Conservation (phyloP, 805 yeast species). For the Candida taoyuanica region DNA sequence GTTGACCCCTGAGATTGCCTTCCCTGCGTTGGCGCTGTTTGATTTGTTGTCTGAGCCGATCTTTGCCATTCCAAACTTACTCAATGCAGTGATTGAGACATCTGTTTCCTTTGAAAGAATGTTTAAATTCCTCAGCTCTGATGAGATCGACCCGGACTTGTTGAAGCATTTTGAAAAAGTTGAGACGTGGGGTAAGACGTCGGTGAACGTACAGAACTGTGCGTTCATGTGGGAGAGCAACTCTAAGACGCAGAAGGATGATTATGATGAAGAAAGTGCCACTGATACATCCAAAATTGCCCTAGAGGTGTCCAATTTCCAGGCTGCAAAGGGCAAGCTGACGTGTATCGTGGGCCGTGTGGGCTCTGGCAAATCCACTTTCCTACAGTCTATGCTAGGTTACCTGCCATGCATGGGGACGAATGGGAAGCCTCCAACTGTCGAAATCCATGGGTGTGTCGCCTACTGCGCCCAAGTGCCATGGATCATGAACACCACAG, state of each 20-base stretch:
- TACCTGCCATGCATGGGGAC: constrained; percentile 39
- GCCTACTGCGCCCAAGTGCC: constrained; percentile 93
- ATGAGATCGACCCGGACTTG: constrained; percentile 38
- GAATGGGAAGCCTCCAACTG: constrained; percentile 20
- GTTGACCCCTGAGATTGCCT: constrained; percentile 61
- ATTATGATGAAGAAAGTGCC: constrained; percentile 39
- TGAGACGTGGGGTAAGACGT: constrained; percentile 17
- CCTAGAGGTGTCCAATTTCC: constrained; percentile 40
- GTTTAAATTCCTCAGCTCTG: constrained; percentile 42
- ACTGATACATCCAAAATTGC: constrained; percentile 45
- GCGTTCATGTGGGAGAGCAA: constrained; percentile 48
- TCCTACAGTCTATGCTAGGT: constrained; percentile 36
- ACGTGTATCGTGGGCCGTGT: constrained; percentile 63
- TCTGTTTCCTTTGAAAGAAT: constrained; percentile 55
- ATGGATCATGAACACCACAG: constrained; percentile 95
- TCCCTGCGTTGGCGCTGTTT: constrained; percentile 62
- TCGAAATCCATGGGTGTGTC: constrained; percentile 60
- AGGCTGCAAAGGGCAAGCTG: constrained; percentile 48
- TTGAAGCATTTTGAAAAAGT: constrained; percentile 27
- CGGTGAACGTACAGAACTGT: constrained; percentile 44
- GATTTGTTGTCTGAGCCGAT: constrained; percentile 56
- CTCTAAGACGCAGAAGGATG: constrained; percentile 18
- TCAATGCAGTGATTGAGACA: constrained; percentile 54
- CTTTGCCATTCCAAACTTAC: constrained; percentile 50
- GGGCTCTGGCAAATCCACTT: constrained; percentile 63